These are phyloP conservation scores for Penicillium fimorum DNA, from an alignment of 495 filamentous ascomycete genomes.

Conservation along the genomic window DNA sequence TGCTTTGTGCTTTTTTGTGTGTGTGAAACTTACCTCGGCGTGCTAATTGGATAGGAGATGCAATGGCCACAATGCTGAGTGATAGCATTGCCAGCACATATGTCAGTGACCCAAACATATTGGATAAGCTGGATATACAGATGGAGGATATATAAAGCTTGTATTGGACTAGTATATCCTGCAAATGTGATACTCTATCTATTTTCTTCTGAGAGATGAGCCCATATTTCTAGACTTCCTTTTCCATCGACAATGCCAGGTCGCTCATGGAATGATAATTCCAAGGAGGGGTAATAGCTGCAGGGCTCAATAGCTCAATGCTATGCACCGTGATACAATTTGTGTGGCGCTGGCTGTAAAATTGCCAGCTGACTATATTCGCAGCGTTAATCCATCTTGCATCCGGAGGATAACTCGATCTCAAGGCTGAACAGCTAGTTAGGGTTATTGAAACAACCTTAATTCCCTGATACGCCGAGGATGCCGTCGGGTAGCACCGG, in stretches of 20 bases:
- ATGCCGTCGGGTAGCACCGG: no score
- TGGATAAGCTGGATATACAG: not conserved
- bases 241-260: not conserved
- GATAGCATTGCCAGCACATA: not conserved
- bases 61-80: not conserved
- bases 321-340: not conserved
- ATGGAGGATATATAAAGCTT: not conserved
- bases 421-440: not conserved
- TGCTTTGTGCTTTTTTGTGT: no score
- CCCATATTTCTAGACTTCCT: not conserved
- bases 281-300: not conserved
- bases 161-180: not conserved
- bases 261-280: not conserved
- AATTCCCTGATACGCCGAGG: not conserved
- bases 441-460: not conserved
- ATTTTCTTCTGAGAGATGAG: no score
- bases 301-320: not conserved
- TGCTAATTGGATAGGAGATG: not conserved
- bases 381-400: not conserved
- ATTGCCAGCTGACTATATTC: not conserved
- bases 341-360: not conserved
- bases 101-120: not conserved
- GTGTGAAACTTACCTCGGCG: not conserved
- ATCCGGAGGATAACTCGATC: not conserved
- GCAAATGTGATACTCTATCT: no score